phyloP scores from a whole-genome alignment of 306 rosid species.

The Prosopis cineraria region DNA sequence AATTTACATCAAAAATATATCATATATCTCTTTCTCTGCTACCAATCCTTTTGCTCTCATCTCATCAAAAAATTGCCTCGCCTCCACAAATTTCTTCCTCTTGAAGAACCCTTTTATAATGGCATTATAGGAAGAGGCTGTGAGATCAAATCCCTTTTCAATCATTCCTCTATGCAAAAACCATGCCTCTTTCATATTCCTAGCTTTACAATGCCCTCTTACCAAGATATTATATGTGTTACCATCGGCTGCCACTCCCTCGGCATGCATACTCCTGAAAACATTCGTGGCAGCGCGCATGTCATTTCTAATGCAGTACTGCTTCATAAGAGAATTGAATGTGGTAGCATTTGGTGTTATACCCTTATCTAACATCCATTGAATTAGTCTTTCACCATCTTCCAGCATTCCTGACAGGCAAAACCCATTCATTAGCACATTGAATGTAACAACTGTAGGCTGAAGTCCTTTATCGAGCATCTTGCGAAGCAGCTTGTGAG shows the following conservation, averaged over 20 bases:
- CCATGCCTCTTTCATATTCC: conserved; percentile 90
- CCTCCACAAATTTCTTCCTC: conserved; percentile 75
- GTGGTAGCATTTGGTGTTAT: conserved; percentile 74
- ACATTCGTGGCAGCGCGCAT: conserved; percentile 60
- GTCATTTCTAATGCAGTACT: conserved; percentile 74
- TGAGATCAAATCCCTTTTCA: conserved; percentile 60
- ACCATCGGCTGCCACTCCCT: conserved; percentile 68
- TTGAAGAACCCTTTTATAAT: conserved; percentile 67
- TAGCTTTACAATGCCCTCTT: conserved; percentile 82
- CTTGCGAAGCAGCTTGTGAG: conserved; percentile 62
- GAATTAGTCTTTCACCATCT: conserved; percentile 73
- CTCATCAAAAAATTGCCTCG: conserved; percentile 81
- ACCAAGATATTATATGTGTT: conserved; percentile 81
- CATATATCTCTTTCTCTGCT: conserved; percentile 75
- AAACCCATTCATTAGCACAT: conserved; percentile 90
- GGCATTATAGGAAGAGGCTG: conserved; percentile 67
- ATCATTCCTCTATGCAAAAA: conserved; percentile 70
- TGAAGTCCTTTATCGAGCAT: conserved; percentile 74
- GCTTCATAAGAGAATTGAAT: conserved; percentile 88
- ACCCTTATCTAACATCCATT: conserved; percentile 84
- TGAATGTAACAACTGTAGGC: conserved; percentile 88
- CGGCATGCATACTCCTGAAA: conserved; percentile 62
- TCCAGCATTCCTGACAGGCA: conserved; percentile 82
- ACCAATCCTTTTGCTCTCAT: conserved; percentile 74
- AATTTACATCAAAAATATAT: conserved; percentile 72